A percentile compares a stretch with the other conserved stretches of the same genome.
Conservation (phyloP, 345 rosid species). For the Hypericum androsaemum region DNA sequence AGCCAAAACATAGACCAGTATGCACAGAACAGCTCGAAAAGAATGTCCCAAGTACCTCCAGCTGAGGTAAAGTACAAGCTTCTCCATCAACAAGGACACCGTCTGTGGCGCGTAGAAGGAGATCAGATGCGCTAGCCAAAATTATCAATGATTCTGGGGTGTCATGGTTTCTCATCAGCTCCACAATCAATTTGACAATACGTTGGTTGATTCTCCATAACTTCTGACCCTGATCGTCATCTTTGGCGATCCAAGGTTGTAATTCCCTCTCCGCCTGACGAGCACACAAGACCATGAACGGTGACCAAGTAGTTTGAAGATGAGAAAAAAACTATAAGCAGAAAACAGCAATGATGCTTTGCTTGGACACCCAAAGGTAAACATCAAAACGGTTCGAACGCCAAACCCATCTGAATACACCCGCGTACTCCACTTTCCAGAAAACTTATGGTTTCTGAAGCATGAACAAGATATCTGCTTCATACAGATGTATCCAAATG, state of each 20-base stretch:
- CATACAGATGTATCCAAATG: background rate
- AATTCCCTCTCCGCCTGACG: constrained; percentile 90
- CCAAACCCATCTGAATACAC: constrained; percentile 3
- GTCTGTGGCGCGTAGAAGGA: constrained; percentile 91
- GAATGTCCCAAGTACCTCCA: constrained; percentile 46
- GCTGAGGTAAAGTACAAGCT: constrained; percentile 92
- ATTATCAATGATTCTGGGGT: constrained; percentile 76
- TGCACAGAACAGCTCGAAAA: constrained; percentile 6
- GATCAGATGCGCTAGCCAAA: constrained; percentile 86
- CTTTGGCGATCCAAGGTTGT: constrained; percentile 97
- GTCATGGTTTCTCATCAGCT: constrained; percentile 88
- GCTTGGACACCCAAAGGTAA: constrained; percentile 3
- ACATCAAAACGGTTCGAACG: constrained; percentile 6
- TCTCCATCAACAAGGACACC: constrained; percentile 98
- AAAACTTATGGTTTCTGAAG: too few species aligned
- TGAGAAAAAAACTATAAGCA: background rate
- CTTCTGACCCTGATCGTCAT: constrained; percentile 86
- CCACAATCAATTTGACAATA: constrained; percentile 73
- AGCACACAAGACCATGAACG: constrained; percentile 18
- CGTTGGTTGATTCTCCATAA: constrained; percentile 97
- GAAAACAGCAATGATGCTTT: constrained; percentile 11
- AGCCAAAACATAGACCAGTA: background rate
- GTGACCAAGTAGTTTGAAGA: constrained; percentile 18
- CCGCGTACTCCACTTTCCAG: background rate
- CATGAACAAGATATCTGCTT: too few species aligned